Percentiles rank a stretch among this genome's conserved stretches.
Evolutionary conservation across 805 yeast genomes (phyloP).

Genomic region (Diddensiella santjacobensis): DNA sequence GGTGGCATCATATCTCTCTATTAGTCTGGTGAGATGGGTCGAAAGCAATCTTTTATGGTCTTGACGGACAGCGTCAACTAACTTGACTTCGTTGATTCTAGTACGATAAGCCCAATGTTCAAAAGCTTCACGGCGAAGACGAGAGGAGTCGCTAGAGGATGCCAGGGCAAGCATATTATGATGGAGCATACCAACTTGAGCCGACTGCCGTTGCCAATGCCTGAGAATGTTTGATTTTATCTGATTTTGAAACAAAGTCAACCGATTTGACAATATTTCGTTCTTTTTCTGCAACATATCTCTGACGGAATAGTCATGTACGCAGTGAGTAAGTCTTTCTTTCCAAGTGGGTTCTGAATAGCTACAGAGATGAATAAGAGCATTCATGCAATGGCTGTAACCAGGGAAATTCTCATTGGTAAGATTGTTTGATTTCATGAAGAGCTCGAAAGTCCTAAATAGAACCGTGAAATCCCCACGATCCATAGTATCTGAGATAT

Average conservation of each 20-base stretch:
- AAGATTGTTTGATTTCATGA: slow-evolving; percentile 15
- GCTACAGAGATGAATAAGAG: slow-evolving; percentile 16
- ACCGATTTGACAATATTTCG: not conserved
- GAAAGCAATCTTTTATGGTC: not conserved
- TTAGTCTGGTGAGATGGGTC: not conserved
- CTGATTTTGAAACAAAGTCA: not conserved
- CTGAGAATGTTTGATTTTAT: not conserved
- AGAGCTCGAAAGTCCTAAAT: slow-evolving; percentile 14
- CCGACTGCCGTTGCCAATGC: slow-evolving; percentile 3
- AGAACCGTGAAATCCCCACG: slow-evolving; percentile 18
- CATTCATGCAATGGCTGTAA: slow-evolving; percentile 19
- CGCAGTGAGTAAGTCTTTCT: slow-evolving; percentile 15
- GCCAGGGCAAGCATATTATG: not conserved
- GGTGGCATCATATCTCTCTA: not conserved
- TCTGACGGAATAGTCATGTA: slow-evolving; percentile 13
- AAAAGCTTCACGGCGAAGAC: not conserved
- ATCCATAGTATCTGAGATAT: not conserved
- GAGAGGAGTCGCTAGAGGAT: not conserved
- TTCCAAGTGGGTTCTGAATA: slow-evolving; percentile 19
- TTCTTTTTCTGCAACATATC: slow-evolving; percentile 1
- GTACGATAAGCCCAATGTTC: not conserved
- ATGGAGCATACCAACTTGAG: not conserved
- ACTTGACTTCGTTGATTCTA: not conserved
- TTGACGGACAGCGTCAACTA: not conserved
- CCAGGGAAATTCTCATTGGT: slow-evolving; percentile 7